These are phyloP conservation scores for Mycosphaerella sp. DNA, from an alignment of 2,329 filamentous ascomycete genomes.

Conservation along the genomic window DNA sequence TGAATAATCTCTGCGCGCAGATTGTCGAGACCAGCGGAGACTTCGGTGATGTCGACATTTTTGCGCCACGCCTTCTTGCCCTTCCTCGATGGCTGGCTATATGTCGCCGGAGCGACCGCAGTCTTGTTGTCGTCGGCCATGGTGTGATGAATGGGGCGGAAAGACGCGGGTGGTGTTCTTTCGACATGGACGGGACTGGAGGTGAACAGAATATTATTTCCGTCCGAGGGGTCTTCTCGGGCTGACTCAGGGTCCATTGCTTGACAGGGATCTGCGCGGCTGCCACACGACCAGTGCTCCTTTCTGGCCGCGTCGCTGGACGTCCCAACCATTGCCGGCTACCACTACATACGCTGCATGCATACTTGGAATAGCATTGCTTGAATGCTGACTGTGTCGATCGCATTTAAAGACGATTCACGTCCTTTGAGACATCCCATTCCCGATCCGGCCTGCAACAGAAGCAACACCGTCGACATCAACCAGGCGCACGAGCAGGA, in stretches of 20 bases:
- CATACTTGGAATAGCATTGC: too few relatives aligned
- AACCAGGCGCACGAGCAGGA: not conserved
- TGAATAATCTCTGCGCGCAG: constrained; percentile 84
- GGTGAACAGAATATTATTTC: not conserved
- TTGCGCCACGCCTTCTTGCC: constrained; percentile 99
- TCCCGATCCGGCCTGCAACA: constrained; percentile 4
- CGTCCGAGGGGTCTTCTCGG: not conserved
- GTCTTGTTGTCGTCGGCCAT: constrained; percentile 16
- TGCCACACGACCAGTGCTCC: not conserved
- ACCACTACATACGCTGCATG: too few relatives aligned
- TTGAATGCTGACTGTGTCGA: not conserved
- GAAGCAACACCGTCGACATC: not conserved
- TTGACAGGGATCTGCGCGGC: not conserved
- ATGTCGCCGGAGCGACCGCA: constrained; percentile 62
- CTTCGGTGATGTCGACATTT: constrained; percentile 87
- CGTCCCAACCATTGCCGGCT: too few relatives aligned
- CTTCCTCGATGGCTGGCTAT: constrained; percentile 86
- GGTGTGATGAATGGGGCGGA: too few relatives aligned
- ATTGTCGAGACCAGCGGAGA: constrained; percentile 74
- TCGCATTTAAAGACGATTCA: not conserved
- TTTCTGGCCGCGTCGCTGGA: not conserved
- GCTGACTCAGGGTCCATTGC: not conserved
- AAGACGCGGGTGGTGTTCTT: not conserved
- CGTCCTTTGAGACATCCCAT: constrained; percentile 4
- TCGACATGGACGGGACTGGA: not conserved